A percentile compares a stretch with the other conserved stretches of the same genome.
phyloP scores from a whole-genome alignment of 345 rosid species.

The Eucalyptus polybractea region DNA sequence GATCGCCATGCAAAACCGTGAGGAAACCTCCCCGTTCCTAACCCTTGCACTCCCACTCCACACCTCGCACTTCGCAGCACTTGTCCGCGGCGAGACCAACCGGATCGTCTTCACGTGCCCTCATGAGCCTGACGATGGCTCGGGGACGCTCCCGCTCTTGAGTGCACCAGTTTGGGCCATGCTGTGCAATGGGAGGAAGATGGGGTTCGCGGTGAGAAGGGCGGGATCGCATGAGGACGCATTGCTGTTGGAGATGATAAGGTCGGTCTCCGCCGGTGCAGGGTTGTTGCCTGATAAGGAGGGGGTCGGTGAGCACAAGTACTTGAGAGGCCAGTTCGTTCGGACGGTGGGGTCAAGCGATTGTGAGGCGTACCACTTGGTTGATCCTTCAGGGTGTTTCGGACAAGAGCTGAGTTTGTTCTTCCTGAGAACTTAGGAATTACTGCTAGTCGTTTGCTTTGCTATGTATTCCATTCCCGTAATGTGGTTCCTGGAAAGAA shows the following conservation, averaged over 20 bases:
- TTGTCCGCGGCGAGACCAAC: not conserved
- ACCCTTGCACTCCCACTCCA: not conserved
- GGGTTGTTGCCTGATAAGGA: not conserved
- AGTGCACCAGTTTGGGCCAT: not conserved
- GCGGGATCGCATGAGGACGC: not conserved
- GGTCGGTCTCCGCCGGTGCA: not conserved
- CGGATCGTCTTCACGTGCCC: not conserved
- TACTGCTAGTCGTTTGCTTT: not conserved
- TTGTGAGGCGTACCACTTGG: constrained; percentile 3
- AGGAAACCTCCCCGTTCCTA: not conserved
- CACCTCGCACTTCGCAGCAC: not conserved
- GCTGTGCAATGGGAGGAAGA: constrained; percentile 1
- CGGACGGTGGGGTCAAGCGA: not conserved
- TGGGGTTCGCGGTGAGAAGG: constrained; percentile 1
- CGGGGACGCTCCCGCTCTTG: not conserved
- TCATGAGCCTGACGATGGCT: not conserved
- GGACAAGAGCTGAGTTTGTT: constrained; percentile 1
- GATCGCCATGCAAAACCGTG: not conserved
- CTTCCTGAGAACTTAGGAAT: not conserved
- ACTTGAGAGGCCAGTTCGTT: constrained; percentile 15
- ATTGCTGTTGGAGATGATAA: not conserved
- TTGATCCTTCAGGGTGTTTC: not conserved
- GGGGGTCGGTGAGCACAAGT: not conserved
- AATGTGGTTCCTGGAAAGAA: not conserved
- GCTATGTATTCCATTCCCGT: not conserved